Percentiles rank a stretch among this genome's conserved stretches.
These are phyloP conservation scores for Ceratocystis alfenasii DNA, from an alignment of 2,329 filamentous ascomycete genomes.

Conservation along the genomic window DNA sequence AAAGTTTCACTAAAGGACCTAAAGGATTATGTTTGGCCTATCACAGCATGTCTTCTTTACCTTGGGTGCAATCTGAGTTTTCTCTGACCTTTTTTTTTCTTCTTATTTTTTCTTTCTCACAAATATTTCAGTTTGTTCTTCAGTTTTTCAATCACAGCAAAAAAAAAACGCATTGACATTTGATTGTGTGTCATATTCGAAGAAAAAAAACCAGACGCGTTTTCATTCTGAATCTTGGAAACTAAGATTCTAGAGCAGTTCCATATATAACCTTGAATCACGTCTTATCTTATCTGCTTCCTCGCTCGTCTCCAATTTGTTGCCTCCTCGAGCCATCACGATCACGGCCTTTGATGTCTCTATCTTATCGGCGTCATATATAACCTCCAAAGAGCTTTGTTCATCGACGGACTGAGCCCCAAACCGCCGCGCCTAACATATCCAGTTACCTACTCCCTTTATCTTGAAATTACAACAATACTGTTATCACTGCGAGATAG, in stretches of 20 bases:
- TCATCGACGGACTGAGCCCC: not conserved
- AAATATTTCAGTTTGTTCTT: not conserved
- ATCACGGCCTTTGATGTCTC: conserved; percentile 2
- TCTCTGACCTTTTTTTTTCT: not conserved
- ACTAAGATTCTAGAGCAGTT: conserved; percentile 5
- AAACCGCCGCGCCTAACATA: not conserved
- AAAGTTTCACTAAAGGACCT: not conserved
- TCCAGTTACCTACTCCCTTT: not conserved
- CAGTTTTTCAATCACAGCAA: not conserved
- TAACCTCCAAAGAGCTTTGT: not conserved
- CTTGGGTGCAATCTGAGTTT: not conserved
- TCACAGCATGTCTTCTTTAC: not conserved
- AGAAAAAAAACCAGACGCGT: conserved; percentile 4
- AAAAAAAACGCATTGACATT: conserved; percentile 8
- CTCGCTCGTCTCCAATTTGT: not conserved
- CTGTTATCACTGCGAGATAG: not conserved
- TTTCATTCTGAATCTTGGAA: not conserved
- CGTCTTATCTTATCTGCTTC: conserved; percentile 11
- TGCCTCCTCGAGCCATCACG: not conserved
- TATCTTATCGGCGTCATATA: conserved; percentile 1
- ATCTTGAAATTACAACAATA: not conserved
- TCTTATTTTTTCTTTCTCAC: not conserved
- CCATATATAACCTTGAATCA: conserved; percentile 10
- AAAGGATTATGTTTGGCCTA: conserved; percentile 4
- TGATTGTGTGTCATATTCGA: conserved; percentile 1